These are phyloP conservation scores for Phytophthora podocarpi DNA, from an alignment of 352 stramenopile species.

Conservation along the genomic window DNA sequence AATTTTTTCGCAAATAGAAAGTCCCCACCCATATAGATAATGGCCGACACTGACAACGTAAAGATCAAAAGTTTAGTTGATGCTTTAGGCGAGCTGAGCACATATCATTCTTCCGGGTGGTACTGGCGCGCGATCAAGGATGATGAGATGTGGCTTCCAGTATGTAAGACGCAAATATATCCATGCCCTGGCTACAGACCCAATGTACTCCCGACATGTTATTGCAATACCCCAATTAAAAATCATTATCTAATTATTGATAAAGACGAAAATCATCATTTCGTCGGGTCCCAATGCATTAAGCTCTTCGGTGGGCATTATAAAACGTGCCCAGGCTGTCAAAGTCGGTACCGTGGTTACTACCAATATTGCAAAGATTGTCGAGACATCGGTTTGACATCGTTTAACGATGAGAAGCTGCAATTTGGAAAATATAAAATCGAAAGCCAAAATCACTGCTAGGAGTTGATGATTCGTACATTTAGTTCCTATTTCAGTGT, in stretches of 20 bases:
- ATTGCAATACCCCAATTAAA: slow-evolving; percentile 17
- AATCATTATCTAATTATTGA: slow-evolving; percentile 12
- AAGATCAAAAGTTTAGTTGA: too few species aligned
- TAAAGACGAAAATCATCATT: slow-evolving; percentile 14
- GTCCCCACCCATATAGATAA: too few species aligned
- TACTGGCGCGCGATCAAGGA: slow-evolving; percentile 2
- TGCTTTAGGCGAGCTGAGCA: too few species aligned
- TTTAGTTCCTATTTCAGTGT: too few species aligned
- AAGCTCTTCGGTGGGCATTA: too few species aligned
- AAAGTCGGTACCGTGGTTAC: slow-evolving; percentile 4
- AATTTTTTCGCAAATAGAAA: too few species aligned
- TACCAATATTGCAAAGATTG: slow-evolving; percentile 11
- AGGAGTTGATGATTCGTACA: too few species aligned
- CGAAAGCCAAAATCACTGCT: too few species aligned
- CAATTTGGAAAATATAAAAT: neutral
- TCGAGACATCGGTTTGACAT: slow-evolving; percentile 5
- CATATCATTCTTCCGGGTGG: slow-evolving; percentile 2
- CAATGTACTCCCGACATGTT: slow-evolving; percentile 1
- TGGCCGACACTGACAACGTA: too few species aligned
- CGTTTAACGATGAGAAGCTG: too few species aligned
- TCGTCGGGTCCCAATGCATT: slow-evolving; percentile 9
- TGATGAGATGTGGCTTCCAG: too few species aligned
- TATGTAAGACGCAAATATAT: slow-evolving; percentile 5
- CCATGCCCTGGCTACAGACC: slow-evolving; percentile 1
- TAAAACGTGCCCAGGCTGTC: too few species aligned